Base-by-base conservation (phyloP, 768 basidiomycete genomes). In the Mycena maculata region DNA sequence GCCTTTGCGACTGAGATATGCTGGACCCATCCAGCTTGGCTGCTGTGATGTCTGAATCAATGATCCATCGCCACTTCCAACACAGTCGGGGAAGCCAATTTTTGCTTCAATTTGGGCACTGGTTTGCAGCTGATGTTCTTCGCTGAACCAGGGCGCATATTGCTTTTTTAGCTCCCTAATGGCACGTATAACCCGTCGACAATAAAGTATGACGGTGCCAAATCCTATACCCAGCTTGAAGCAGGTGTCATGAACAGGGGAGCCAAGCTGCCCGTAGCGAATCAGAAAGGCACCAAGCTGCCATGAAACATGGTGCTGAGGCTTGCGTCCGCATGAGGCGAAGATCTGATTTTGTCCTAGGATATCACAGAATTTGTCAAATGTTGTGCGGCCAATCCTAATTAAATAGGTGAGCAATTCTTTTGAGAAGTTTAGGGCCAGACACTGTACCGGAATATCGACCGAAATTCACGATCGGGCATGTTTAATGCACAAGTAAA, bases 231-330 rank as follows among this genome's bases (percentile, higher is more conserved):
- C 69, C 25, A 74, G 36, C 55, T 73, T 69, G 4, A 67, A 53
- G 1, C 58, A 64, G 7, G 67, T 64, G 42, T 68, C 63, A 10
- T 61, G 42, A 30, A 48, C 27, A 54, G 66, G 54, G 16, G 57
- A 66, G 8, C 69, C 76, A 23, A 54, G 65, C 25, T 62, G 63
- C 13, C 74, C 73, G 53, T 72, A 72, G 3, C 71, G 47, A n/a
- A 71, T 45, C 2, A 77, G 70, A 39, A 77, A 76, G 11, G 65
- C 52, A 1, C 48, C 75, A 6, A 76, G 60, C 53, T 76, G 75
- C 57, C 52, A 72, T 23, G 38, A 11, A 16, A 76, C 66, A 47
- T 75, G 75, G 3, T 66, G 62, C 55, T 76, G 75, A 1, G 69
- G 72, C n/a, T 69, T 65, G 15, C 30, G 23, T 18, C 66, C 55